These are phyloP conservation scores for Glycine tomentella DNA, from an alignment of 306 rosid genomes.

Conservation along the genomic window DNA sequence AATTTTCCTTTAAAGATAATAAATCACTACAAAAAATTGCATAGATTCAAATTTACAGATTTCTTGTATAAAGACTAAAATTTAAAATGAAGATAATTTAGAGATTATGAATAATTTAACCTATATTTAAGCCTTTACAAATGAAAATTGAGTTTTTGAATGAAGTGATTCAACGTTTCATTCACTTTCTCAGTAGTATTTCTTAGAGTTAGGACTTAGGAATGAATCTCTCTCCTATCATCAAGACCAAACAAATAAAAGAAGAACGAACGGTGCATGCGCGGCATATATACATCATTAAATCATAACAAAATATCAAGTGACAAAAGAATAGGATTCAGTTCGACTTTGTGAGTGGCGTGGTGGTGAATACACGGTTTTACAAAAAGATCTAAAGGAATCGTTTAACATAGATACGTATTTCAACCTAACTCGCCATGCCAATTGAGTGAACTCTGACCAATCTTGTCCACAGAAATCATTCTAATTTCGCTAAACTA, in stretches of 20 bases:
- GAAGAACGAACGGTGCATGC: neutral
- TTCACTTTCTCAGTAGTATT: neutral
- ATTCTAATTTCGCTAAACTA: slow-evolving; percentile 22
- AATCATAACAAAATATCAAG: neutral
- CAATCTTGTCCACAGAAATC: neutral
- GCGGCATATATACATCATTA: neutral
- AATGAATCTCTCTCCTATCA: neutral
- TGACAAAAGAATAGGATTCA: slow-evolving; percentile 43
- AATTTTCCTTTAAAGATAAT: no score
- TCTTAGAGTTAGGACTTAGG: neutral
- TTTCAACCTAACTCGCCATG: slow-evolving; percentile 25
- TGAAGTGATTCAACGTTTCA: slow-evolving; percentile 8
- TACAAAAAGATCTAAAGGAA: slow-evolving; percentile 15
- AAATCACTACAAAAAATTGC: no score
- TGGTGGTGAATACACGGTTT: slow-evolving; percentile 55
- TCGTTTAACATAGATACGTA: slow-evolving; percentile 17
- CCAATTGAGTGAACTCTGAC: slow-evolving; percentile 4
- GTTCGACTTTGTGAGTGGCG: slow-evolving; percentile 18
- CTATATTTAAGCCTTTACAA: neutral
- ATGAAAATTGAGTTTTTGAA: neutral
- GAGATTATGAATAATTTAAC: no score
- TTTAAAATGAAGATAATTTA: no score
- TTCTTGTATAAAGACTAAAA: no score
- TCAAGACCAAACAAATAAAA: neutral
- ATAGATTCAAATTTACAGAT: no score